These are phyloP conservation scores for Ceriops decandra DNA, from an alignment of 345 rosid genomes.

Conservation along the genomic window DNA sequence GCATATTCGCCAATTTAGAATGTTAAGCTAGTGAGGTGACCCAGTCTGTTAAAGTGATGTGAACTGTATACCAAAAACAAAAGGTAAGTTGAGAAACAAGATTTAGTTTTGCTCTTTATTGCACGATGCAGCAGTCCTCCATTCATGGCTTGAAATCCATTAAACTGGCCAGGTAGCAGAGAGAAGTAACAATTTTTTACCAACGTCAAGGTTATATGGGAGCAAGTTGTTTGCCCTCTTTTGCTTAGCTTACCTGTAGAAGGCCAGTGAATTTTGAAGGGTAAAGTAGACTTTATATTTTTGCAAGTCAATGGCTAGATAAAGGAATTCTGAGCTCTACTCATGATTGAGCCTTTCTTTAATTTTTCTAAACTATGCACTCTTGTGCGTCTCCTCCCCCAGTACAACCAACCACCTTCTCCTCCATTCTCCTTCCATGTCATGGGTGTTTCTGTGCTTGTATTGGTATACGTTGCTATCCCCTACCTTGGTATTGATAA, in stretches of 20 bases:
- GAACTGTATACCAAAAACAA: no score
- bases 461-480: constrained; percentile 18
- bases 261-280: neutral
- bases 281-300: neutral
- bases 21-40: no score
- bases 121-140: no score
- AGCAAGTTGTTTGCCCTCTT: neutral
- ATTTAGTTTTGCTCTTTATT: no score
- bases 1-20: no score
- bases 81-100: no score
- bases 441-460: constrained; percentile 6
- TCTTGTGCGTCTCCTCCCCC: constrained; percentile 5
- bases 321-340: neutral
- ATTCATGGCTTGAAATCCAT: no score
- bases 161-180: no score
- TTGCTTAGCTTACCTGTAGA: constrained; percentile 9
- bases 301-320: neutral
- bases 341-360: no score
- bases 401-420: neutral
- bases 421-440: neutral
- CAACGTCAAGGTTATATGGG: neutral
- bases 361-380: neutral
- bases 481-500: constrained; percentile 21
- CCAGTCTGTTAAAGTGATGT: no score
- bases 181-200: no score